Base-by-base conservation (phyloP, 495 filamentous ascomycete species). In the Talaromyces thailandensis region DNA sequence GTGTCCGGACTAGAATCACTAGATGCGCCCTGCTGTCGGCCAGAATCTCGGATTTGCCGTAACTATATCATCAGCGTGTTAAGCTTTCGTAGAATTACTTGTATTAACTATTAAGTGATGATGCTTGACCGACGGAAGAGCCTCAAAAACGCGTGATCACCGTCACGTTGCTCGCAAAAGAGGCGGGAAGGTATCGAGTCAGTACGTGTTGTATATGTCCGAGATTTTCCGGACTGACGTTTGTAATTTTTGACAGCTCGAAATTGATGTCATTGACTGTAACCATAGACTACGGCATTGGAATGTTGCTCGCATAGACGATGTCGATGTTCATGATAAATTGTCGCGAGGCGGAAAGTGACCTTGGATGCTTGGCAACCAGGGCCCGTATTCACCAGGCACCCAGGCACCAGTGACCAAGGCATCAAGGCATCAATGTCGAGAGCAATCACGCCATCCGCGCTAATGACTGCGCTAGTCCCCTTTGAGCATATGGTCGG, bases 321-420 rank as follows among this genome's bases (percentile, higher is more conserved):
- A 43, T 11, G 12, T 14, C 11, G 37, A 14, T n/a, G 37, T n/a
- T 3, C 3, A 43, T n/a, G 37, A 14, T 43, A 3, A 8, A 32
- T 32, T 3, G 31, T 32, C 6, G 31, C 80, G 82, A 66, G 72
- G 75, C n/a, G 84, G 85, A 72, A 78, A 28, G 9, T 12, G 31
- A 12, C 31, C 31, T 35, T 35, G 31, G 6, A 35, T 11, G 31
- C 31, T 35, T 35, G 65, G 72, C 83, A 26, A 70, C 84, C 84
- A 26, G 80, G 73, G 62, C 61, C 78, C n/a, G 62, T 77, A 7
- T 75, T 66, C n/a, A n/a, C 6, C 70, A 85, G 12, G 75, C 78
- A 2, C 11, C 6, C 11, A 55, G 51, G 51, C 48, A 52, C 6
- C 11, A 55, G 51, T 23, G 18, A 52, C 6, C 11, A 1, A 55